Base-by-base conservation (phyloP, 202 grass and related monocot species). In the Carex arenaria region DNA sequence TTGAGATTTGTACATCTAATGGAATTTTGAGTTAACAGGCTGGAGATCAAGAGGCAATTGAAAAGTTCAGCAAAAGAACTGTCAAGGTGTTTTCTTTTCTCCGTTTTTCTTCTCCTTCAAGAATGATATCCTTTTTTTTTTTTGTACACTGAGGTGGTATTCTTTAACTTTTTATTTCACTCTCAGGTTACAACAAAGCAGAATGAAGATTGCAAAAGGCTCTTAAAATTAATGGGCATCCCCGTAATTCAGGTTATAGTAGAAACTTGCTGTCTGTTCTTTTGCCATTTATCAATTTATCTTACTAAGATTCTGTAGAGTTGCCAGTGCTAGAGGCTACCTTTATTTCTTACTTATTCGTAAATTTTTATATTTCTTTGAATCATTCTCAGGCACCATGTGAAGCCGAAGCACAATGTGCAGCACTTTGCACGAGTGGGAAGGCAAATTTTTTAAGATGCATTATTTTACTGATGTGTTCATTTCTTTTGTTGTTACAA, bases 401-500 rank as follows among this genome's bases (percentile, higher is more conserved):
- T 80, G 95, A 98, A 85, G 95, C 95, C 77, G 95, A 98, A 89
- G 95, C 95, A 59, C 87, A 98, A 81, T 98, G 95, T 75, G 95
- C 91, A 86, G 74, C 86, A 83, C 95, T 98, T 84, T 98, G 92
- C 89, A 84, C 81, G 80, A 95, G 89, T 83, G 87, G 91, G 59
- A 93, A 90, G 90, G 95, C 86, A 87, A 75, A 56, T 56, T 18
- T 18, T 14, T 15, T 77, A 18, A 76, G 49, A 76, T 76, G 51
- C 72, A 56, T 76, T 55, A 55, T 20, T 56, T 32, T 56, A 76
- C 28, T 54, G 26, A 76, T 53, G 12, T 74, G 67, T 54, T 30
- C 45, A 54, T 12, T 74, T 54, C 11, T 28, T 53, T 73, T 14
- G 11, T 54, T 32, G 23, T 31, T 75, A 10, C 28, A 31, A 56